Base-by-base conservation (phyloP, 305 asterid species). In the Fraxinus albicans region DNA sequence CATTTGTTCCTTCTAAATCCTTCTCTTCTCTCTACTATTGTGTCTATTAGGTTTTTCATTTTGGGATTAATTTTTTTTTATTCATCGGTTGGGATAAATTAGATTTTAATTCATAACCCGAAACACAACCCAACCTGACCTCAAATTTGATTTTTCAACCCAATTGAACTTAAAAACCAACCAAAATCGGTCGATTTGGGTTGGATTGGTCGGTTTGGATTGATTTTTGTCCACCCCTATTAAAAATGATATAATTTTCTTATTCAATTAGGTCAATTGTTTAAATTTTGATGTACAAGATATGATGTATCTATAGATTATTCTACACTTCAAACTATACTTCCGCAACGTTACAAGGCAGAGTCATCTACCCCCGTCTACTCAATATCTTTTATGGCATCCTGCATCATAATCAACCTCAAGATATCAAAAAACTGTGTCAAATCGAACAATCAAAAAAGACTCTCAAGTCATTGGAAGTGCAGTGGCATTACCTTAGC, bases 331-430 rank as follows among this genome's bases (percentile, higher is more conserved):
- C 40, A 25, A n/a, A 50, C 77, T 79, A 79, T 83, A 44, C 15
- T 29, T 17, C 58, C 23, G 3, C 31, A 3, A 55, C 17, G 8
- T n/a, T 73, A 40, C 72, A 63, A 8, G 27, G 34, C 23, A 13
- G 35, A 6, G 55, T 44, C 63, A 36, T 50, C 21, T 8, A n/a
- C 76, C 60, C 23, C 58, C 75, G 0, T 82, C 87, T 86, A 91
- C 86, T 93, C 98, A 1, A 92, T 93, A 81, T 95, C 99, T 84
- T 92, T 94, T 82, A 92, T 80, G 34, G 99, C 99, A 79, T 95
- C 99, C 98, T 94, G 94, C 92, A 84, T 60, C 82, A 85, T 10
- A 38, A 78, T 40, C 84, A 83, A 35, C 31, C 31, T 19, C 21
- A 23, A 77, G 34, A 50, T 4, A 38, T 40, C 55, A 29, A 53